Evolutionary conservation across 2,329 filamentous ascomycete species (phyloP).

Genomic region (Orbilia javanica): DNA sequence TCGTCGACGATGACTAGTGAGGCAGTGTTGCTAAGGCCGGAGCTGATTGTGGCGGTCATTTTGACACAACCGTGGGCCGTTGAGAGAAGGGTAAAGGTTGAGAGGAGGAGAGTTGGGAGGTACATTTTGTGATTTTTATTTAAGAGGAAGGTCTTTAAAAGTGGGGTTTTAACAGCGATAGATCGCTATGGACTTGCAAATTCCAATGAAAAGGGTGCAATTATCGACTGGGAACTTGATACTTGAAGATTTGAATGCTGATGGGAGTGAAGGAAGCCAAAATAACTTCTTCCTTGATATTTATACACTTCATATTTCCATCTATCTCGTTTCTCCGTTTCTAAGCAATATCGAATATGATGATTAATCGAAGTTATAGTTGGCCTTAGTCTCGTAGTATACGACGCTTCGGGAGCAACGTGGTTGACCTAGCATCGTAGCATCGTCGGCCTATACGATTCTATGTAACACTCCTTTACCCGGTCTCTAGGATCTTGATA

Average conservation of each 20-base stretch:
- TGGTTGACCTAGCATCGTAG: not conserved
- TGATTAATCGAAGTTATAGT: not conserved
- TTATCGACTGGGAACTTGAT: not conserved
- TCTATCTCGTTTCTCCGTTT: not conserved
- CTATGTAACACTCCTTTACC: not conserved
- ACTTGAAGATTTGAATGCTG: not conserved
- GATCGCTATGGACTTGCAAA: not conserved
- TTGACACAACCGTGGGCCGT: slow-evolving; percentile 13
- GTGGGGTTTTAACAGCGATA: not conserved
- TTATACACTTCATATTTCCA: not conserved
- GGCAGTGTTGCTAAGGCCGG: slow-evolving; percentile 10
- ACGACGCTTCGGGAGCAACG: too few relatives aligned
- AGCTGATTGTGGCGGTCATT: slow-evolving; percentile 19
- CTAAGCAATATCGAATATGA: not conserved
- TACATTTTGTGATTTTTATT: slow-evolving; percentile 9
- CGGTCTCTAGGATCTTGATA: not conserved
- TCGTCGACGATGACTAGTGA: slow-evolving; percentile 18
- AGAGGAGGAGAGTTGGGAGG: slow-evolving; percentile 7
- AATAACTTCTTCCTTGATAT: not conserved
- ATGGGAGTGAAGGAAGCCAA: not conserved
- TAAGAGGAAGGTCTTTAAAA: not conserved
- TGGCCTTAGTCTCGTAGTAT: not conserved
- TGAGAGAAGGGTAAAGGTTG: not conserved
- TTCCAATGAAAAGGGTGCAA: not conserved
- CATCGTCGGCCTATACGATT: not conserved